Evolutionary conservation across 352 stramenopile genomes (phyloP).

Genomic region (Phytophthora brassicae): DNA sequence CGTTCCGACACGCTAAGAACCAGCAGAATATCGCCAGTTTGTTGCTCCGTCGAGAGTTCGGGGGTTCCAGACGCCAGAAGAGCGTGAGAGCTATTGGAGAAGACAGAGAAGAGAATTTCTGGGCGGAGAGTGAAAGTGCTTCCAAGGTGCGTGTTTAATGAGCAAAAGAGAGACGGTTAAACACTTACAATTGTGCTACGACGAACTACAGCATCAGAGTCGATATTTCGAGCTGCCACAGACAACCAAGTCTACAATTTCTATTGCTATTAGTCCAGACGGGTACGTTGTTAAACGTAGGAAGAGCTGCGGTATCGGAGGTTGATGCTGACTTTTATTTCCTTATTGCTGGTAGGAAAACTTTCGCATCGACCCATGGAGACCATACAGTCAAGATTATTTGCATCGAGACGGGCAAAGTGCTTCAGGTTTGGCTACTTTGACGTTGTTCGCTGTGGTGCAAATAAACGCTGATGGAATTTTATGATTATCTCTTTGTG

Average conservation of each 20-base stretch:
- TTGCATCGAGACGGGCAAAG: constrained; percentile 85
- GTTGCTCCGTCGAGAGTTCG: constrained; percentile 62
- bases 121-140: constrained; percentile 77
- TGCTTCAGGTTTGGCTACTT: constrained; percentile 61
- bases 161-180: not conserved
- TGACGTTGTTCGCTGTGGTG: constrained; percentile 8
- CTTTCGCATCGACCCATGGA: constrained; percentile 96
- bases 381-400: constrained; percentile 99
- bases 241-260: constrained; percentile 88
- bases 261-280: constrained; percentile 85
- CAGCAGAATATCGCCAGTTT: constrained; percentile 72
- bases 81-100: constrained; percentile 45
- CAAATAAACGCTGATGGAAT: constrained; percentile 5
- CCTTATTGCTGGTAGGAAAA: constrained; percentile 52
- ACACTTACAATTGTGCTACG: not conserved
- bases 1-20: constrained; percentile 62
- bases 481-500: not conserved
- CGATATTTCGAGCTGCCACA: constrained; percentile 84
- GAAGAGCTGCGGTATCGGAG: not conserved
- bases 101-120: constrained; percentile 67
- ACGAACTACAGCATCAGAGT: constrained; percentile 64
- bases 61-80: constrained; percentile 43
- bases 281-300: constrained; percentile 46
- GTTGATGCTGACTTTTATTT: constrained; percentile 2
- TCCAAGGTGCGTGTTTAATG: constrained; percentile 50